phyloP scores from a whole-genome alignment of 805 yeast species.

The Nakazawaea ernobii region DNA sequence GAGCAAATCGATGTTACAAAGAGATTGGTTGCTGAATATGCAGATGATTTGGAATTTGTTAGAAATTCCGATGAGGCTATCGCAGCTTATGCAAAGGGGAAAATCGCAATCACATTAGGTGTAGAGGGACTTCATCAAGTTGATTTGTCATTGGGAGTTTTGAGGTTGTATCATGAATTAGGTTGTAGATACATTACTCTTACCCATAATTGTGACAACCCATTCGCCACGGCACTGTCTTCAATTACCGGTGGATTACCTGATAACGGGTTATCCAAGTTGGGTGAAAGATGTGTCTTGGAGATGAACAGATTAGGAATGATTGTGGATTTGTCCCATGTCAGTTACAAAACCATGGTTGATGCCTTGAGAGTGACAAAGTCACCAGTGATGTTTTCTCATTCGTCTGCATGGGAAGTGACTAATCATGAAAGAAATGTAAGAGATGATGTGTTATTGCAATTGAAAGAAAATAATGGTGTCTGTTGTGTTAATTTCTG shows the following conservation, averaged over 20 bases:
- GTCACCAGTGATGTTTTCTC: constrained; percentile 46
- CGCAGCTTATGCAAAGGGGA: constrained; percentile 23
- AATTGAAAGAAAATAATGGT: constrained; percentile 36
- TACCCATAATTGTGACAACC: constrained; percentile 53
- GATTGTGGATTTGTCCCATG: constrained; percentile 48
- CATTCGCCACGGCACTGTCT: constrained; percentile 51
- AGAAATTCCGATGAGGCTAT: constrained; percentile 35
- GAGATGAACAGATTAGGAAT: constrained; percentile 51
- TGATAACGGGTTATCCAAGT: constrained; percentile 38
- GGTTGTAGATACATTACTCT: constrained; percentile 51
- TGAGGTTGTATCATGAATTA: constrained; percentile 41
- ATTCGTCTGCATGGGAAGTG: constrained; percentile 37
- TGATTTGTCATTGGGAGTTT: constrained; percentile 42
- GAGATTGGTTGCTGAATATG: constrained; percentile 36
- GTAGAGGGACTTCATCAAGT: constrained; percentile 51
- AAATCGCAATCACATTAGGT: constrained; percentile 44
- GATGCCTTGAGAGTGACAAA: constrained; percentile 33
- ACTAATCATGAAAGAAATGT: constrained; percentile 42
- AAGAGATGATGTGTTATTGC: constrained; percentile 37
- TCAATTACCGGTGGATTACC: constrained; percentile 38
- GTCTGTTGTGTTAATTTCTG: constrained; percentile 43
- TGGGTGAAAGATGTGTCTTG: constrained; percentile 33
- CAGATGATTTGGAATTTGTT: constrained; percentile 34
- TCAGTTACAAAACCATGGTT: constrained; percentile 40
- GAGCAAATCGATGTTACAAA: constrained; percentile 49